Base-by-base conservation (phyloP, 192 early-diverging fungal species). In the Backusella circina region DNA sequence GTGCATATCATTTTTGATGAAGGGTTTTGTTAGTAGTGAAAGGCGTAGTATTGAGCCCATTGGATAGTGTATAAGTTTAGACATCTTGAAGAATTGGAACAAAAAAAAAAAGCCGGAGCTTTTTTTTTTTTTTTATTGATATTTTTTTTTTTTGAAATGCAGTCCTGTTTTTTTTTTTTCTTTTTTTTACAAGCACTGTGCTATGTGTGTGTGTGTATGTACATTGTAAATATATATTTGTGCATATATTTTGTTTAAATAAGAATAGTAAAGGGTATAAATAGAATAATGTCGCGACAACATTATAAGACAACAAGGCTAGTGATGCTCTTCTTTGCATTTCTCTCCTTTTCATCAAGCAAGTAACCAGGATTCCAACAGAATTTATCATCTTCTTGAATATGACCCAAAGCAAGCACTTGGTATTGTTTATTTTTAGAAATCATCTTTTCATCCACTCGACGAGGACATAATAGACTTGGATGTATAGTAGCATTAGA, bases 401-500 rank as follows among this genome's bases (percentile, higher is more conserved):
- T 64, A 5, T 77, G 68, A 26, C 80, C 80, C n/a, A 77, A 65
- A 12, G 75, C 80, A n/a, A 81, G 65, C 1, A 81, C 35, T 54
- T 81, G 80, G 38, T 81, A 81, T 54, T 81, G 80, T 21, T 30
- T 70, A 44, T 81, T 77, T 26, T 35, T 73, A 5, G 80, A 72
- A 26, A 81, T 77, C 0, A 37, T 72, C 10, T 77, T 66, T 23
- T 69, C 54, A 67, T 74, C 51, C 6, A 75, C 75, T 10, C 80
- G 67, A 18, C 67, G 74, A 5, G 80, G 73, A 21, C 76, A 44
- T 7, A 81, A 33, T 5, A 81, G 35, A 23, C 73, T 74, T 30
- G 66, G 30, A 47, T 61, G 75, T 16, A 41, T 50, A 0, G 8
- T 72, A 18, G 39, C 0, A 32, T 18, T 15, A 32, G 28, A 30